Percentiles rank a stretch among this genome's conserved stretches.
phyloP scores from a whole-genome alignment of 2,329 filamentous ascomycete genomes.

The Fusarium palustre region DNA sequence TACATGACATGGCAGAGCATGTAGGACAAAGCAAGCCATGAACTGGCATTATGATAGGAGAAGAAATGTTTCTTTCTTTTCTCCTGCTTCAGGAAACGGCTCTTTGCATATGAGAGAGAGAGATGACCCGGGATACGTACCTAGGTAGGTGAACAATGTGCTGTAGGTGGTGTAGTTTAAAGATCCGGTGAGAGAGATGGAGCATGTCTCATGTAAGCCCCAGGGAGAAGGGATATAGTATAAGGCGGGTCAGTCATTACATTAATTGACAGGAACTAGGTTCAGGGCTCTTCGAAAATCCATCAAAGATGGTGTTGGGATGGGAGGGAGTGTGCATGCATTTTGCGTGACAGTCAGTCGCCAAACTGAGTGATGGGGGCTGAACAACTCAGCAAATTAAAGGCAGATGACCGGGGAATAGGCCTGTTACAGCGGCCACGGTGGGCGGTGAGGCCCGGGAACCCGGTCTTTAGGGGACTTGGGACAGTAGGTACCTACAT shows the following conservation, averaged over 20 bases:
- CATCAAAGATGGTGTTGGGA: conserved; percentile 23
- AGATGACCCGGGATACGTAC: background rate
- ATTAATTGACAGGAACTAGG: conserved; percentile 9
- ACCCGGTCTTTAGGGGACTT: conserved; percentile 30
- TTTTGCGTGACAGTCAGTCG: conserved; percentile 1
- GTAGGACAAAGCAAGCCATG: conserved; percentile 36
- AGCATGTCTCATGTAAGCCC: conserved; percentile 37
- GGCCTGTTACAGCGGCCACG: conserved; percentile 33
- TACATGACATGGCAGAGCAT: conserved; percentile 18
- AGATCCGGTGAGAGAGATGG: conserved; percentile 8
- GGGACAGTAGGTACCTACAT: background rate
- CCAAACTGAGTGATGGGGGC: conserved; percentile 20
- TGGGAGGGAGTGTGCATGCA: conserved; percentile 37
- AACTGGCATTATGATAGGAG: conserved; percentile 21
- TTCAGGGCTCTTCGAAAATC: conserved; percentile 10
- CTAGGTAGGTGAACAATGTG: background rate
- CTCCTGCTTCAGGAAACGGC: conserved; percentile 17
- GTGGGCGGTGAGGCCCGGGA: conserved; percentile 44
- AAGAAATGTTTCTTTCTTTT: conserved; percentile 9
- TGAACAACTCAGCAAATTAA: conserved; percentile 52
- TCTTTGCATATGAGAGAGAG: conserved; percentile 25
- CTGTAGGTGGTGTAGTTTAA: conserved; percentile 23
- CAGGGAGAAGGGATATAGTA: conserved; percentile 20
- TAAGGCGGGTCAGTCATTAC: background rate
- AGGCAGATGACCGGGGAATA: conserved; percentile 52